Evolutionary conservation across 495 filamentous ascomycete genomes (phyloP), one percentile per base, ranked within the genome.

Genomic region (Tuber calosporum): DNA sequence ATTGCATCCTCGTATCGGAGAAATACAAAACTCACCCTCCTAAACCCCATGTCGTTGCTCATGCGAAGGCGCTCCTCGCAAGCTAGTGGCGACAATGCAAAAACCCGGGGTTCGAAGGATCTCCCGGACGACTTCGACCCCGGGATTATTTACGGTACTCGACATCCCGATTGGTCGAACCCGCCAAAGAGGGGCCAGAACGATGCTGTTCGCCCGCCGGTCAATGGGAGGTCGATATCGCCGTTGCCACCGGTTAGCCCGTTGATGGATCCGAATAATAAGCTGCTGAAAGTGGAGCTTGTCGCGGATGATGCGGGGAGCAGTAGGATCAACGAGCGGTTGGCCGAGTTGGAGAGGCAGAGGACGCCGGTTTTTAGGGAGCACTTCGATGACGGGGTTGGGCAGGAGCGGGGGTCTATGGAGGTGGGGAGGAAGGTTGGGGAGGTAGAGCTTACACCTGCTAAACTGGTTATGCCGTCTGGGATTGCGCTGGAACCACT

Each of bases 51-150:
- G 87, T 86, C 89, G 13, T 84, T 92, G 13, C 84, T 93, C 67
- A 87, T 88, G 75, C 85, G 89, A 38, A 84, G 90, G 66, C 85
- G 89, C 69, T 87, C 88, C 15, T 85, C 85, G 1, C 87, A 89
- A 69, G 48, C 72, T 6, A 38, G 70, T 15, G 30, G 53, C 26
- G 77, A 79, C 74, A 85, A 48, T 77, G 80, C 66, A 75, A 82
- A 26, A 26, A 9, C 84, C 84, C 67, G 75, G 67, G 48, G 80
- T 69, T 43, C 82, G 70, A 72, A 80, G 68, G 83, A 86, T 48
- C 86, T 91, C 39, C 88, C 90, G 2, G 89, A 90, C 72, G 86
- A 91, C 79, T 93, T 90, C 76, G 90, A 93, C 75, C 90, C 90
- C 15, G 81, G 90, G 68, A 93, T 92, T 71, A 82, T 82, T 48